Base-by-base conservation (phyloP, 176 grass and related monocot genomes). In the Bonia amplexicaulis region DNA sequence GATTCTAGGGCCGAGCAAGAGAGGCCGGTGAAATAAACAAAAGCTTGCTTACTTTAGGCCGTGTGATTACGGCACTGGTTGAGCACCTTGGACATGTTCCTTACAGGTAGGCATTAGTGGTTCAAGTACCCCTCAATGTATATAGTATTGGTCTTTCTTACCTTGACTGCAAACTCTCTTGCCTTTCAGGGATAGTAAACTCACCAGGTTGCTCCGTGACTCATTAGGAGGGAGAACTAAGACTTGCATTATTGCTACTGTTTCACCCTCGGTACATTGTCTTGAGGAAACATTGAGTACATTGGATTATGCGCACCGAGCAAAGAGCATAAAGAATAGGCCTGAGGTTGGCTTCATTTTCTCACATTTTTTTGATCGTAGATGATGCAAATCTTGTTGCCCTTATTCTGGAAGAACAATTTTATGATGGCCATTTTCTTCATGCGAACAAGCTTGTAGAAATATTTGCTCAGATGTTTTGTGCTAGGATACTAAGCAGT, bases 1-100 rank as follows among this genome's bases (percentile, higher is more conserved):
- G 74, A 77, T 71, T 83, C 3, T 82, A 99, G 97, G 97, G 97
- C 39, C 91, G 97, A 27, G 97, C 97, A 80, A 96, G 97, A 80
- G 97, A 99, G 74, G 97, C 97, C 17, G 97, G 97, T 17, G 97
- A 99, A 86, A 99, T 99, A 20, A 99, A 99, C 59, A 99, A 99
- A 89, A 99, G 96, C 65, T 95, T 99, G 61, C 96, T 99, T 74
- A 99, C 97, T 88, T 88, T 99, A 14, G 97, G 97, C 26, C 93
- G 97, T 72, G 97, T 99, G 57, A 99, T 99, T 60, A 99, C 93
- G 27, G 97, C 97, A 15, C 80, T 99, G 71, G 97, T 99, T 6
- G 97, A 99, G 85, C 97, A 99, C 76, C 91, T 94, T 72, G 93
- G 97, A 47, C 97, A 99, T 80, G 88, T 99, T 82, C 97, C 97